These are phyloP conservation scores for Centella asiatica DNA, from an alignment of 129 eudicot species.

Conservation along the genomic window DNA sequence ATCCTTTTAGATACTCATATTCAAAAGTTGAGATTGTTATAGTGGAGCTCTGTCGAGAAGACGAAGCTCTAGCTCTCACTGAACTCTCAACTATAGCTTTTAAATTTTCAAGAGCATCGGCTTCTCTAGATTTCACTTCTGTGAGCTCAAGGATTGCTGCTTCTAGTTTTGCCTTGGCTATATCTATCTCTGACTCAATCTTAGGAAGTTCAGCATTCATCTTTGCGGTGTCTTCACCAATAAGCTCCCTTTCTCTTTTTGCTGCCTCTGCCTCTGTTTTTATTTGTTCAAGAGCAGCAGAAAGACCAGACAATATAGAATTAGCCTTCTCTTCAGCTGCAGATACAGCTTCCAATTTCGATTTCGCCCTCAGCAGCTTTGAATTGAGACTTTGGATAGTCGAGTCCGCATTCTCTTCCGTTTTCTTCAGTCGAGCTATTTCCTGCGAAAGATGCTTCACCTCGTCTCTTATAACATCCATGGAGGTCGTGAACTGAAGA, in stretches of 20 bases:
- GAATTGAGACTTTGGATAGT: conserved; percentile 45
- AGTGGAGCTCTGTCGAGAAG: conserved; percentile 33
- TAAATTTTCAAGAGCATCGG: conserved; percentile 48
- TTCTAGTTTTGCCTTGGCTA: conserved; percentile 43
- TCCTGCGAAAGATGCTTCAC: conserved; percentile 34
- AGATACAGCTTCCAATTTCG: conserved; percentile 42
- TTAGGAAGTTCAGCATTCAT: conserved; percentile 38
- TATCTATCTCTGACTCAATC: conserved; percentile 48
- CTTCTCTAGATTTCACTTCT: conserved; percentile 48
- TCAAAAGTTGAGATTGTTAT: conserved; percentile 66
- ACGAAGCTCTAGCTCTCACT: conserved; percentile 44
- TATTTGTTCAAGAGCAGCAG: conserved; percentile 43
- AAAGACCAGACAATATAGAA: conserved; percentile 33
- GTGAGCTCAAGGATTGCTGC: conserved; percentile 56
- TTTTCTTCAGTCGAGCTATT: conserved; percentile 28
- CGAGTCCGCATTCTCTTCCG: conserved; percentile 49
- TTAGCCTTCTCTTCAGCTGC: conserved; percentile 48
- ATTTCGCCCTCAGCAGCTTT: conserved; percentile 59
- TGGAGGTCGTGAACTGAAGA: conserved; percentile 55
- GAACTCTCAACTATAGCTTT: conserved; percentile 47
- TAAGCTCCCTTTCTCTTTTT: conserved; percentile 33
- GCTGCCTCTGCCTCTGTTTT: conserved; percentile 48
- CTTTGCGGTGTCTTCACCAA: conserved; percentile 35
- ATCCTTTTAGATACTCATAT: conserved; percentile 61
- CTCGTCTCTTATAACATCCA: conserved; percentile 63